phyloP scores from a whole-genome alignment of 139 green algal genomes.

The Spirogloea muscicola region DNA sequence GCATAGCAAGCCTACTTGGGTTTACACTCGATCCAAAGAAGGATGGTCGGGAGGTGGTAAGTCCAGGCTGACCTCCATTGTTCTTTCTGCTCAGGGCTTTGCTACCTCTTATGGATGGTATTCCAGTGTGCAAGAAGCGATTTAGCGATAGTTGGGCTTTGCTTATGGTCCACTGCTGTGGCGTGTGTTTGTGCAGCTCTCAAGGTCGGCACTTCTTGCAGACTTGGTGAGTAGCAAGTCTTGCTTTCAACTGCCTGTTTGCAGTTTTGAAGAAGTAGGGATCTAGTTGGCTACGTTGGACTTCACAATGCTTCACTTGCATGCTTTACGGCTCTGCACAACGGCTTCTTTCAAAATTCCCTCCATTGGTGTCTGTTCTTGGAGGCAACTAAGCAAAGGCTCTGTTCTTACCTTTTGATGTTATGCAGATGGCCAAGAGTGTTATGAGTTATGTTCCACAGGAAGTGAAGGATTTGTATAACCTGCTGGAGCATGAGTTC shows the following conservation, averaged over 20 bases:
- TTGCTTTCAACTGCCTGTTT: too few relatives aligned
- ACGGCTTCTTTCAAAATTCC: too few relatives aligned
- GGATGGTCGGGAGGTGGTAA: conserved; percentile 50
- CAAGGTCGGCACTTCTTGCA: conserved; percentile 70
- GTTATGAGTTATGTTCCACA: conserved; percentile 72
- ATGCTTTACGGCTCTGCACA: too few relatives aligned
- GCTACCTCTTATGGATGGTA: conserved; percentile 1
- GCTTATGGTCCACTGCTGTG: too few relatives aligned
- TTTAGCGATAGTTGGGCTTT: too few relatives aligned
- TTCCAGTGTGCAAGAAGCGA: too few relatives aligned
- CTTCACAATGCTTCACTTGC: too few relatives aligned
- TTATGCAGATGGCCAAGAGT: conserved; percentile 60
- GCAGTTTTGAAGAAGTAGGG: too few relatives aligned
- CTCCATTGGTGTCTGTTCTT: too few relatives aligned
- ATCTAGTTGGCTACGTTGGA: too few relatives aligned
- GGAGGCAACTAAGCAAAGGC: too few relatives aligned
- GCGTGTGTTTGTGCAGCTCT: conserved; percentile 45
- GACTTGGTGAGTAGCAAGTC: conserved; percentile 70
- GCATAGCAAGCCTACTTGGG: conserved; percentile 91
- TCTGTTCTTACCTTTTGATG: too few relatives aligned
- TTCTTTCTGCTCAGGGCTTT: neutral
- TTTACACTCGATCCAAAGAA: conserved; percentile 65
- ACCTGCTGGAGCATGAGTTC: conserved; percentile 83
- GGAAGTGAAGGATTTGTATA: conserved; percentile 69
- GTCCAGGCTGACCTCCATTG: conserved; percentile 4